phyloP scores from a whole-genome alignment of 192 early-diverging fungal species.

The Helicostylum pulchrum region DNA sequence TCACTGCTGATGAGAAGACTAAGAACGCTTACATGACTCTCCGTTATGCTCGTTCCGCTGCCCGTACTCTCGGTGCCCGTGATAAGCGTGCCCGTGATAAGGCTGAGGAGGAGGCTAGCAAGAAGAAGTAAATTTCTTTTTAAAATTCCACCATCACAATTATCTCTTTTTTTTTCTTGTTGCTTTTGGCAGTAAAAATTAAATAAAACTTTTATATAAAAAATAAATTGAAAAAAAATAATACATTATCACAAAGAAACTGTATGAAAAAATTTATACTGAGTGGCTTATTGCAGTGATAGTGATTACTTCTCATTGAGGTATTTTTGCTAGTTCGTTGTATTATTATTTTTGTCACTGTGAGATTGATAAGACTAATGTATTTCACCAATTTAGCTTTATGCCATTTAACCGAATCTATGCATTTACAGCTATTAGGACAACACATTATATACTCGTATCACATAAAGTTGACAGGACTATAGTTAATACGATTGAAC shows the following conservation, averaged over 20 bases:
- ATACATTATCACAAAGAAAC: background rate
- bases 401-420: too few relatives aligned
- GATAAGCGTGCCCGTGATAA: conserved; percentile 76
- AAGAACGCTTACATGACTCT: conserved; percentile 66
- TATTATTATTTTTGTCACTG: too few relatives aligned
- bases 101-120: conserved; percentile 79
- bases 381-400: too few relatives aligned
- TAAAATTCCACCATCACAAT: background rate
- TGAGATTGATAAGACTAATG: too few relatives aligned
- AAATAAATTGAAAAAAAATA: too few relatives aligned
- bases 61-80: conserved; percentile 72
- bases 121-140: conserved; percentile 28
- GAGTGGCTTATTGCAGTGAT: background rate
- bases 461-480: too few relatives aligned
- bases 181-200: background rate
- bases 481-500: too few relatives aligned
- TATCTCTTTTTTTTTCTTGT: conserved; percentile 1
- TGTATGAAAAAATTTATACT: background rate
- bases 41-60: conserved; percentile 76
- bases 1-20: conserved; percentile 54
- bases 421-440: too few relatives aligned
- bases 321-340: too few relatives aligned
- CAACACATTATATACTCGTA: too few relatives aligned
- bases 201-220: background rate
- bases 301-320: too few relatives aligned